A percentile compares a stretch with the other conserved stretches of the same genome.
Conservation (phyloP, 2,329 filamentous ascomycete species). For the Calonectria henricotiae region DNA sequence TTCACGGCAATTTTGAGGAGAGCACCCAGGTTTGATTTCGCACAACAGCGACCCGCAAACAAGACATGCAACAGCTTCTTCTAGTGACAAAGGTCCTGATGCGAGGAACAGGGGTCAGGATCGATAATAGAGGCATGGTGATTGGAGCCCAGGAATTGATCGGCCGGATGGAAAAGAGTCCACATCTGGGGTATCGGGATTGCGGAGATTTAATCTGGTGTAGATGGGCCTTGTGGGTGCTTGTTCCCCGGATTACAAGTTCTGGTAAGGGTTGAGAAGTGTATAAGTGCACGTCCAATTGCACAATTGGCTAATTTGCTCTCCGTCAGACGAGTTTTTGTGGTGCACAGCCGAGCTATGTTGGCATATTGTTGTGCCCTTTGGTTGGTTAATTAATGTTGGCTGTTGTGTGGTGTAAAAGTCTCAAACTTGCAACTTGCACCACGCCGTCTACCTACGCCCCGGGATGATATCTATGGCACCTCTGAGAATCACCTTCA, state of each 20-base stretch:
- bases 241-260: slow-evolving; percentile 1
- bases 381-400: too few species aligned
- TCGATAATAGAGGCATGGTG: not conserved
- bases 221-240: not conserved
- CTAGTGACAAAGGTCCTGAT: not conserved
- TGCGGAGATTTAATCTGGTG: slow-evolving; percentile 1
- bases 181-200: not conserved
- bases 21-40: not conserved
- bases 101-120: not conserved
- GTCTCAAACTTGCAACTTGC: too few species aligned
- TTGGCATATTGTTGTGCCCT: too few species aligned
- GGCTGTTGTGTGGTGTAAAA: too few species aligned
- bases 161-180: not conserved
- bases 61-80: too few species aligned
- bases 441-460: too few species aligned
- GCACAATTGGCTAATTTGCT: not conserved
- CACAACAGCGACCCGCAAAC: too few species aligned
- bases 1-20: not conserved
- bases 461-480: not conserved
- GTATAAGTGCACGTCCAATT: not conserved
- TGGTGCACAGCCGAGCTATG: too few species aligned
- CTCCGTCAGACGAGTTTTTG: too few species aligned
- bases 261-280: not conserved
- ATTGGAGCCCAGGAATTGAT: slow-evolving; percentile 15
- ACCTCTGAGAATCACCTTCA: not conserved